Base-by-base conservation (phyloP, 345 rosid species). In the Eutrema heterophyllum region DNA sequence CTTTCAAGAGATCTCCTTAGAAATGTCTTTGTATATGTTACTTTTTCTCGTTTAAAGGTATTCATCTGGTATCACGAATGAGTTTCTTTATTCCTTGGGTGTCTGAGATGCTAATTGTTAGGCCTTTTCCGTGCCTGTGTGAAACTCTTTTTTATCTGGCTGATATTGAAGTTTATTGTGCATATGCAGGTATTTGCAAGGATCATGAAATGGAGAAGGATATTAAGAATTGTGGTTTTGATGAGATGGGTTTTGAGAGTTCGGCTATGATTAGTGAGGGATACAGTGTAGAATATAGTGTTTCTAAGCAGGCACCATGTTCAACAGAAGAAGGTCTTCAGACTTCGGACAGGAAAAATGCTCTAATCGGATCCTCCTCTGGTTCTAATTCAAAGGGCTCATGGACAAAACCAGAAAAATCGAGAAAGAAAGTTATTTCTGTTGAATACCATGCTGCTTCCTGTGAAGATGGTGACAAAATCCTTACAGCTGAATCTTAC, bases 181-280 rank as follows among this genome's bases (percentile, higher is more conserved):
- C 50, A 30, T 60, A 27, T 46, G 57, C 35, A 57, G 67, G 58
- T 33, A 48, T 48, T 38, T 69, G 70, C 41, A 60, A 60, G 49
- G 59, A 46, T 46, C 39, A 9, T 41, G 69, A 53, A 51, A 32
- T 61, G 43, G 50, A 73, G 6, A 76, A 68, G 68, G 62, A 50
- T 66, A 77, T 81, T 48, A 77, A 77, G 32, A 77, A 78, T 58
- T 62, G 50, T 58, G 60, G 83, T 78, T 27, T 84, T 72, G 81
- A 61, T 79, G 93, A 86, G 59, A 80, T 84, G 85, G 82, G 83
- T 75, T 87, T 84, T 72, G 81, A 53, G 35, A 83, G 84, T 68
- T 76, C 80, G 51, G 82, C 87, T 67, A 84, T 86, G 52, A 86
- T 80, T 63, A 58, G 76, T 62, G 86, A 89, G 71, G 90, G 50